phyloP scores from a whole-genome alignment of 345 rosid species.

The Combretum micranthum region DNA sequence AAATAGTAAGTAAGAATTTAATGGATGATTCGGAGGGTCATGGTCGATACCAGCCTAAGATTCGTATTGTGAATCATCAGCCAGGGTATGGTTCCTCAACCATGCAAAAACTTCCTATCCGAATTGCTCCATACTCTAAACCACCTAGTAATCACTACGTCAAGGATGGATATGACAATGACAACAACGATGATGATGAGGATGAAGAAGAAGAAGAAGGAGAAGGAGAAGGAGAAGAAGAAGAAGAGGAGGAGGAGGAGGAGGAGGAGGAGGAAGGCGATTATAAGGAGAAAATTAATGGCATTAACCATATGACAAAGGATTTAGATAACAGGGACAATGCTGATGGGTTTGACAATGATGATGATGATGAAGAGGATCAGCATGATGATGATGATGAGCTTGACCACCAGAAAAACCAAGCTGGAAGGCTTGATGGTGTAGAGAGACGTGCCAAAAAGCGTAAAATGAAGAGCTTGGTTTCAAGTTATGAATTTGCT shows the following conservation, averaged over 20 bases:
- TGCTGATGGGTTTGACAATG: conserved; percentile 31
- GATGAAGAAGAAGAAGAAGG: conserved; percentile 13
- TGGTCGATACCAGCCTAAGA: conserved; percentile 56
- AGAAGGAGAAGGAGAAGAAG: conserved; percentile 12
- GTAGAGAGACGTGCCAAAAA: conserved; percentile 62
- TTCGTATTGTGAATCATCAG: conserved; percentile 32
- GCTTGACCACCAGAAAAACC: conserved; percentile 21
- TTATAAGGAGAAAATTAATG: conserved; percentile 28
- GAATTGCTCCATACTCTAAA: conserved; percentile 29
- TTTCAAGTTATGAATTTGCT: conserved; percentile 74
- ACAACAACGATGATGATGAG: conserved; percentile 22
- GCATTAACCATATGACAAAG: conserved; percentile 23
- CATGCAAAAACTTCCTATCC: conserved; percentile 53
- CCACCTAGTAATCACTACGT: conserved; percentile 19
- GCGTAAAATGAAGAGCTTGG: conserved; percentile 64
- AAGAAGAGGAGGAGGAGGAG: conserved; percentile 23
- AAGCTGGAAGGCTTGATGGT: conserved; percentile 10
- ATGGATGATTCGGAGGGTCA: conserved; percentile 84
- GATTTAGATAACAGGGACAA: conserved; percentile 27
- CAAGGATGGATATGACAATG: conserved; percentile 36
- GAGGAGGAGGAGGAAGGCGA: conserved; percentile 33
- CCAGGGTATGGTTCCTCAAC: conserved; percentile 35
- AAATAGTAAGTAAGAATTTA: conserved; percentile 15
- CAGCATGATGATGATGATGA: conserved; percentile 33
- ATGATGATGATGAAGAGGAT: conserved; percentile 31